Percentiles rank a stretch among this genome's conserved stretches.
Evolutionary conservation across 352 stramenopile genomes (phyloP).

Genomic region (Hyaloperonospora brassicae): DNA sequence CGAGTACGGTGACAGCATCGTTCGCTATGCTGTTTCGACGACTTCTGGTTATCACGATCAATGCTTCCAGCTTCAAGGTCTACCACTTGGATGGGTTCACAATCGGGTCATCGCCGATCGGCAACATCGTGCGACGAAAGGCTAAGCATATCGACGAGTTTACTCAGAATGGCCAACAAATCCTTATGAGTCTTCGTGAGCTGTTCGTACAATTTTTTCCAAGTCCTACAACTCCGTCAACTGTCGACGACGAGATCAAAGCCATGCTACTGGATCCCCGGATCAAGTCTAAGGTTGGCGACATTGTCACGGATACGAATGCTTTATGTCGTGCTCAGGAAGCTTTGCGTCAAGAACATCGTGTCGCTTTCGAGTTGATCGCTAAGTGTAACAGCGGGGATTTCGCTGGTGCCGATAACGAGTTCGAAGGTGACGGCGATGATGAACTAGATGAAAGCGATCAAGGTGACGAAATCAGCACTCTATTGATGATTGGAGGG

Average conservation of each 20-base stretch:
- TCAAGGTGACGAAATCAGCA: slow-evolving; percentile 32
- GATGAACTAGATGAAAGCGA: slow-evolving; percentile 16
- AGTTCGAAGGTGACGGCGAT: slow-evolving; percentile 10
- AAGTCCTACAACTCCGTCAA: slow-evolving; percentile 4
- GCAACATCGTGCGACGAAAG: slow-evolving; percentile 12
- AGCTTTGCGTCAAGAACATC: slow-evolving; percentile 29
- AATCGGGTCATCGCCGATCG: slow-evolving; percentile 2
- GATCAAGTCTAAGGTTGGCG: slow-evolving; percentile 27
- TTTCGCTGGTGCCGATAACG: slow-evolving; percentile 1
- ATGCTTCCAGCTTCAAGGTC: slow-evolving; percentile 23
- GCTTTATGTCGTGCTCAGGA: slow-evolving; percentile 21
- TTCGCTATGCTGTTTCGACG: slow-evolving; percentile 30
- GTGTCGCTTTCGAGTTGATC: slow-evolving; percentile 26
- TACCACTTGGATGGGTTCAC: slow-evolving; percentile 15
- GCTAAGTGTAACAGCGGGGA: slow-evolving; percentile 2
- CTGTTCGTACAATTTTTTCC: slow-evolving; percentile 16
- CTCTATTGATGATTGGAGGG: slow-evolving; percentile 30
- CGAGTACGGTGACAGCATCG: slow-evolving; percentile 8
- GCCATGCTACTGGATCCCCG: slow-evolving; percentile 35
- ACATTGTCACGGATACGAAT: slow-evolving; percentile 19
- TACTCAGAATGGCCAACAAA: slow-evolving; percentile 16
- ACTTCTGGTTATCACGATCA: slow-evolving; percentile 23
- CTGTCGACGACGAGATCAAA: slow-evolving; percentile 26
- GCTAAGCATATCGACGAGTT: slow-evolving; percentile 12
- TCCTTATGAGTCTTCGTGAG: slow-evolving; percentile 14